Conservation (phyloP, 768 basidiomycete species). For the Cyclocybe aegerita region DNA sequence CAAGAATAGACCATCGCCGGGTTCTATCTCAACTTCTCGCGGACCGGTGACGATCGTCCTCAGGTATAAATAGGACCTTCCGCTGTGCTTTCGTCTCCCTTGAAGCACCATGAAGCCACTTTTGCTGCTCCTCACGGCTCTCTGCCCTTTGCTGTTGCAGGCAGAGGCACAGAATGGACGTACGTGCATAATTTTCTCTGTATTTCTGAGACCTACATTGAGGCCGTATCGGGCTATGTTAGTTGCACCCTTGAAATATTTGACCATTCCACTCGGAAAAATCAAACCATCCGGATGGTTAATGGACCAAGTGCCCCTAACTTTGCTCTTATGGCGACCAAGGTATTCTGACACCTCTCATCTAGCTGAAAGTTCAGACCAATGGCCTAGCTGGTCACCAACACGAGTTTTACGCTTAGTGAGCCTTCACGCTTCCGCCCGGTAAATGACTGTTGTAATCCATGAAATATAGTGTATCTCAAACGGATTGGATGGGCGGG, state of each 20-base stretch:
- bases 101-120: slow-evolving; percentile 6
- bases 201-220: background rate
- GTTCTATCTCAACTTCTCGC: slow-evolving; percentile 4
- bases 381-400: slow-evolving; percentile 43
- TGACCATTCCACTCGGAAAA: slow-evolving; percentile 37
- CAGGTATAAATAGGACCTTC: slow-evolving; percentile 9
- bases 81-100: background rate
- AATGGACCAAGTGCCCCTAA: slow-evolving; percentile 33
- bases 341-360: background rate
- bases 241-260: slow-evolving; percentile 44
- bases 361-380: slow-evolving; percentile 39
- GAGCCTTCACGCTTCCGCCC: background rate
- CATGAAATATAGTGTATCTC: slow-evolving; percentile 27
- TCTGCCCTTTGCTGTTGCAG: background rate
- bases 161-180: slow-evolving; percentile 22
- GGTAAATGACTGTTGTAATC: background rate
- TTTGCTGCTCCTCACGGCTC: background rate
- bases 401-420: slow-evolving; percentile 44
- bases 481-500: slow-evolving; percentile 45
- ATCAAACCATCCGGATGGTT: slow-evolving; percentile 42
- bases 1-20: background rate
- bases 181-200: slow-evolving; percentile 13
- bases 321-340: background rate
- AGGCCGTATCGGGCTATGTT: background rate
- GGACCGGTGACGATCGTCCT: slow-evolving; percentile 5